These are phyloP conservation scores for Corynespora cassiicola DNA, from an alignment of 2,329 filamentous ascomycete species.

Conservation along the genomic window DNA sequence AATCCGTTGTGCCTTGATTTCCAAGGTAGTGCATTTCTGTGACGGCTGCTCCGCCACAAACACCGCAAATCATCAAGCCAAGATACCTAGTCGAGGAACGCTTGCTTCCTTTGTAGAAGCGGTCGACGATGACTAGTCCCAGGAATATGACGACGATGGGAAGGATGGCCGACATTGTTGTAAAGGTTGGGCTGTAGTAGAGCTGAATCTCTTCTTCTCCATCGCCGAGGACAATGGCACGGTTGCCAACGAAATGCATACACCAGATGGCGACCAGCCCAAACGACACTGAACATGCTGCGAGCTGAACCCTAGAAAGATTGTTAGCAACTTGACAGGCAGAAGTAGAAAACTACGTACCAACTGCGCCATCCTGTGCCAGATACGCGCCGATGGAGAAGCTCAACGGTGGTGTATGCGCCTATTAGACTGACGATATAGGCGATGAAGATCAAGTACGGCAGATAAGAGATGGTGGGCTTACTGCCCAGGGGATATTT, in stretches of 20 bases:
- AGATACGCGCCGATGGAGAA: constrained; percentile 78
- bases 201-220: constrained; percentile 70
- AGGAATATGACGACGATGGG: constrained; percentile 76
- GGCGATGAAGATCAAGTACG: constrained; percentile 57
- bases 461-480: constrained; percentile 49
- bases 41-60: constrained; percentile 75
- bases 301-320: constrained; percentile 49
- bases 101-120: constrained; percentile 37
- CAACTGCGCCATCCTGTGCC: constrained; percentile 47
- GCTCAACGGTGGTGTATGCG: constrained; percentile 78
- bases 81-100: constrained; percentile 30
- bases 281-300: constrained; percentile 51
- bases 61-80: constrained; percentile 63
- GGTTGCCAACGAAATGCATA: constrained; percentile 83
- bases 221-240: constrained; percentile 73
- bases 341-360: constrained; percentile 29
- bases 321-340: constrained; percentile 7
- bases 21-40: constrained; percentile 89
- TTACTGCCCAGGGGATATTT: constrained; percentile 41
- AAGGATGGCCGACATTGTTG: constrained; percentile 78
- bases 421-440: constrained; percentile 76
- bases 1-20: constrained; percentile 83
- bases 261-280: constrained; percentile 59
- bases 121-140: constrained; percentile 73
- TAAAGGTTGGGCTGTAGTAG: constrained; percentile 74